Conservation (phyloP, 2,329 filamentous ascomycete species). For the Pestalotiopsis sp. region DNA sequence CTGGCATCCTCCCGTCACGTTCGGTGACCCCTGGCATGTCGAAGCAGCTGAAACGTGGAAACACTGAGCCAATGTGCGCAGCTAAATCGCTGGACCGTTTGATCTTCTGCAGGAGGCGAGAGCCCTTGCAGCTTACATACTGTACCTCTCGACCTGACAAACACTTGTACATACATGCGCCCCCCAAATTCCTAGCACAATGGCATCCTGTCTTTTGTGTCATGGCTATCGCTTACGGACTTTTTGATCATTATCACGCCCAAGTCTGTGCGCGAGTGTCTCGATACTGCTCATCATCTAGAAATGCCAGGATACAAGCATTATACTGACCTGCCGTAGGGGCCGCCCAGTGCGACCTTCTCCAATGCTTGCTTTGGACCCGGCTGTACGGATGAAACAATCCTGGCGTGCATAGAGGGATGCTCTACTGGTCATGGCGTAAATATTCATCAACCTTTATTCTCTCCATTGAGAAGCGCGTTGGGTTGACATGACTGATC, state of each 20-base stretch:
- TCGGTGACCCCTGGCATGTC: background rate
- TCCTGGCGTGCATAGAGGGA: slow-evolving; percentile 5
- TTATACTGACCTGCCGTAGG: background rate
- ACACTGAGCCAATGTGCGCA: slow-evolving; percentile 3
- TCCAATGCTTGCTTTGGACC: background rate
- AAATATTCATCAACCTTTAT: background rate
- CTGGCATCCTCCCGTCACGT: background rate
- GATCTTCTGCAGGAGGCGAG: slow-evolving; percentile 7
- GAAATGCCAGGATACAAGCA: background rate
- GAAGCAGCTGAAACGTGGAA: slow-evolving; percentile 9
- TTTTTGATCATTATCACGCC: background rate
- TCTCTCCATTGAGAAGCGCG: background rate
- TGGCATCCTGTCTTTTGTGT: background rate
- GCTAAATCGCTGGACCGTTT: slow-evolving; percentile 3
- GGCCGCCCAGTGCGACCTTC: background rate
- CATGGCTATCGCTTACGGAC: background rate
- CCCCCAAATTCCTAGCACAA: background rate
- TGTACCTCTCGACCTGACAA: no score
- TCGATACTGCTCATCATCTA: background rate
- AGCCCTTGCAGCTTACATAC: background rate
- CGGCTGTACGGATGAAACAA: slow-evolving; percentile 9
- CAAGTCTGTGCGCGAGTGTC: background rate
- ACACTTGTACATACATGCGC: background rate
- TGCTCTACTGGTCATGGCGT: background rate
- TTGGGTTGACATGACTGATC: background rate